Evolutionary conservation across 345 rosid species (phyloP).

Genomic region (Isatis tinctoria): DNA sequence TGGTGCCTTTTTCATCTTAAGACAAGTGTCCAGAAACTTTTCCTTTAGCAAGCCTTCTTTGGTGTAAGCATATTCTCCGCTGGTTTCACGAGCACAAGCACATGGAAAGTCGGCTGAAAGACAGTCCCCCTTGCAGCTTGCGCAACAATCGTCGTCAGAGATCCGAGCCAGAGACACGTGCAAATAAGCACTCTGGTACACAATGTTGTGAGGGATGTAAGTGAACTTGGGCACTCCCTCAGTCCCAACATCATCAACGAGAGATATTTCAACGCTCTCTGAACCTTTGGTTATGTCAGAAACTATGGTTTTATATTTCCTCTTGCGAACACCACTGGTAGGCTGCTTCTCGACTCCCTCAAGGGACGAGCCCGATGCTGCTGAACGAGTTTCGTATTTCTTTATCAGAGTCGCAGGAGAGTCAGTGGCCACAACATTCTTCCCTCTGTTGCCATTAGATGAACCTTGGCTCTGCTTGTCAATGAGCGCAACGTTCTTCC

Average conservation of each 20-base stretch:
- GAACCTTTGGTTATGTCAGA: conserved; percentile 54
- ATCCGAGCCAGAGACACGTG: conserved; percentile 68
- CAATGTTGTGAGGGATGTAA: conserved; percentile 60
- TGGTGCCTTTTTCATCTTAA: conserved; percentile 41
- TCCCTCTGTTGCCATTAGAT: conserved; percentile 22
- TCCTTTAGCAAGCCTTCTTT: conserved; percentile 51
- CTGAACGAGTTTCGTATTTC: conserved; percentile 25
- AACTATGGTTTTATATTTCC: not conserved
- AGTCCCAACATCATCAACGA: conserved; percentile 48
- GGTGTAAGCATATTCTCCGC: conserved; percentile 83
- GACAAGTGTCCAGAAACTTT: conserved; percentile 49
- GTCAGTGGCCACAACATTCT: not conserved
- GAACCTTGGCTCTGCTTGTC: conserved; percentile 13
- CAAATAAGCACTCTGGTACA: conserved; percentile 59
- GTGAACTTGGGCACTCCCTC: conserved; percentile 53
- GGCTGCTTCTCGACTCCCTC: not conserved
- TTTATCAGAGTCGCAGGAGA: conserved; percentile 8
- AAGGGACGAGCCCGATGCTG: conserved; percentile 16
- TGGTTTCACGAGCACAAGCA: conserved; percentile 76
- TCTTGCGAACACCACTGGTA: conserved; percentile 25
- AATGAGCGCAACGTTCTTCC: not conserved
- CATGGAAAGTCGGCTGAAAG: conserved; percentile 57
- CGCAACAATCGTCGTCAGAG: conserved; percentile 70
- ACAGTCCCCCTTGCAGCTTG: conserved; percentile 67
- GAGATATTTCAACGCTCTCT: conserved; percentile 57